Base-by-base conservation (phyloP, 208 protist species). In the Leishmania lainsoni region DNA sequence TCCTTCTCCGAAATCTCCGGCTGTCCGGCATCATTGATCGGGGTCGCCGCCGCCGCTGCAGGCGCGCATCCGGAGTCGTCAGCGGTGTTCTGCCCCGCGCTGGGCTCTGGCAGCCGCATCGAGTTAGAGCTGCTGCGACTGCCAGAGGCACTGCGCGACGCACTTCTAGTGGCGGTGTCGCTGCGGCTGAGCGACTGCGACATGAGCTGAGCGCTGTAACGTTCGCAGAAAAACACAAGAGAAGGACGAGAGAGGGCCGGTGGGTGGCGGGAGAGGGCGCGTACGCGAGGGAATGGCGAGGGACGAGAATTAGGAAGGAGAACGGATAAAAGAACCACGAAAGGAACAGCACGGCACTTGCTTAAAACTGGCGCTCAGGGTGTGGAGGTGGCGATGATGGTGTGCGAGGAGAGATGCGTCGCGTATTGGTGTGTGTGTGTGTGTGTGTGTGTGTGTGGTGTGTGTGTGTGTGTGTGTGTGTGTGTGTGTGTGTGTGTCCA, bases 41-140 rank as follows among this genome's bases (percentile, higher is more conserved):
- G 29, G 65, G 32, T 48, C 2, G 75, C 66, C 3, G 22, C 69
- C 12, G 76, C 76, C 20, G 65, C 32, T 10, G n/a, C 22, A 20
- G 75, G 26, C 14, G 42, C 49, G 42, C 26, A 29, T 1, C 45
- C 49, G 4, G 52, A 5, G 3, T 65, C 75, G n/a, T 29, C 14
- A 20, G 14, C 48, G 22, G n/a, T 58, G 9, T 22, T 14, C 45
- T 39, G 58, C 32, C 9, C 35, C 26, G 66, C 39, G 45, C 80
- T 39, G 8, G 71, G 78, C 45, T 76, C 76, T 6, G 84, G 84
- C 66, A 88, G 66, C 70, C 65, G 63, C 80, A 88, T 84, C 26
- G 85, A 88, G 74, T 88, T 83, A 22, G 69, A 80, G 84, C 84
- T 87, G 84, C 76, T 83, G 59, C 84, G 80, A 39, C 69, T 78